Conservation (phyloP, 768 basidiomycete species). For the Gelatoporia subvermispora region DNA sequence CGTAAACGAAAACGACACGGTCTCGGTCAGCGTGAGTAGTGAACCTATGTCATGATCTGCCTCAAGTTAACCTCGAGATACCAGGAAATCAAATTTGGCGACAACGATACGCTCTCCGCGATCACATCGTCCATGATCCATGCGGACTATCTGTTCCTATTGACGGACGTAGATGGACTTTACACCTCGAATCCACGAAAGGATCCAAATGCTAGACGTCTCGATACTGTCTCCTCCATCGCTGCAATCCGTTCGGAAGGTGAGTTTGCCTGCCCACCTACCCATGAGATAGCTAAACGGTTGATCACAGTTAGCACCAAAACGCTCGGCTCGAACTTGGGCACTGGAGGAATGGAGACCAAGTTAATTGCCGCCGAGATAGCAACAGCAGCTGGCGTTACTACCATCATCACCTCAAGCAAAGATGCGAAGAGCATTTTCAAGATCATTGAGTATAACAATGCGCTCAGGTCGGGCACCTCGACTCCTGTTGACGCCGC, state of each 20-base stretch:
- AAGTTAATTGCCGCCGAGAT: slow-evolving; percentile 98
- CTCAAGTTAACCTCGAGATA: not conserved
- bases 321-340: slow-evolving; percentile 88
- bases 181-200: slow-evolving; percentile 95
- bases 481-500: slow-evolving; percentile 30
- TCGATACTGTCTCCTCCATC: slow-evolving; percentile 81
- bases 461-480: slow-evolving; percentile 33
- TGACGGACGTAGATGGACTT: slow-evolving; percentile 94
- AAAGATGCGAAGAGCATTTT: slow-evolving; percentile 71
- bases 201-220: slow-evolving; percentile 74
- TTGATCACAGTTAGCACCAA: slow-evolving; percentile 72
- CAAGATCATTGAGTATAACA: slow-evolving; percentile 77
- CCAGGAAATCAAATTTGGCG: slow-evolving; percentile 99
- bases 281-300: not conserved
- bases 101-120: slow-evolving; percentile 97
- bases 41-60: not conserved
- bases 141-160: slow-evolving; percentile 93
- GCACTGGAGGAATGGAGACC: slow-evolving; percentile 99
- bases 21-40: slow-evolving; percentile 86
- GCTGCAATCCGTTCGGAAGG: slow-evolving; percentile 78
- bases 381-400: slow-evolving; percentile 90
- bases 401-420: slow-evolving; percentile 86
- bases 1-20: slow-evolving; percentile 98
- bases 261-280: slow-evolving; percentile 24
- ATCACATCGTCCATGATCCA: slow-evolving; percentile 97